phyloP scores from a whole-genome alignment of 495 filamentous ascomycete species.

The Patellaria atrata region DNA sequence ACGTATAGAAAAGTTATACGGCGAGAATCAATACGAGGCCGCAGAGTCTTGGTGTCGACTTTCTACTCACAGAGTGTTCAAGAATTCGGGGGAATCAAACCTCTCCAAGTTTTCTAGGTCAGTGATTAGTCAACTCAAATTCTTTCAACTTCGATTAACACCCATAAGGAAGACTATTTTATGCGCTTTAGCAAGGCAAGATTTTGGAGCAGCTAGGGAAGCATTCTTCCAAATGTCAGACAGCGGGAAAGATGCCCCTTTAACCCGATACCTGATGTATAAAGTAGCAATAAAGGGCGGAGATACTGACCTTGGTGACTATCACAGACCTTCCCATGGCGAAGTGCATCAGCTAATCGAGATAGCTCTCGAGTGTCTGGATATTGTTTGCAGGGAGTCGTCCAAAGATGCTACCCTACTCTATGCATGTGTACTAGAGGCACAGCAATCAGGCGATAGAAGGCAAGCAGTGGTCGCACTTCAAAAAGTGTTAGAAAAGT shows the following conservation, averaged over 20 bases:
- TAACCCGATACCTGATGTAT: conserved; percentile 59
- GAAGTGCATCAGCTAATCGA: conserved; percentile 4
- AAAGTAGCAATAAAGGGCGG: conserved; percentile 50
- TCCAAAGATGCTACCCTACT: conserved; percentile 44
- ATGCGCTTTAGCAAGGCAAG: conserved; percentile 45
- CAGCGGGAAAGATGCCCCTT: conserved; percentile 38
- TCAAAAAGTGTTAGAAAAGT: conserved; percentile 42
- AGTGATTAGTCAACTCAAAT: conserved; percentile 8
- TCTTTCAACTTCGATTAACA: conserved; percentile 8
- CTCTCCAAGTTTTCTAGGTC: conserved; percentile 54
- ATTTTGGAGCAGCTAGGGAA: conserved; percentile 36
- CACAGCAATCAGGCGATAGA: conserved; percentile 49
- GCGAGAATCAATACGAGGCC: conserved; percentile 35
- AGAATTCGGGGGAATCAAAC: conserved; percentile 47
- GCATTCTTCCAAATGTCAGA: conserved; percentile 48
- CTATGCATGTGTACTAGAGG: conserved; percentile 63
- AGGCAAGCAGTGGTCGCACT: conserved; percentile 41
- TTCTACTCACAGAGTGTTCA: conserved; percentile 49
- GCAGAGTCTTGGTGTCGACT: conserved; percentile 60
- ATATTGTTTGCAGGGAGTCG: conserved; percentile 33
- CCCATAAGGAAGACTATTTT: conserved; percentile 50
- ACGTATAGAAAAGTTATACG: conserved; percentile 43
- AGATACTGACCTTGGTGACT: conserved; percentile 40
- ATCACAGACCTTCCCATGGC: background rate
- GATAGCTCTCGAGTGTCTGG: conserved; percentile 40